These are phyloP conservation scores for Cyphellophora europaea DNA, from an alignment of 2,329 filamentous ascomycete genomes.

Conservation along the genomic window DNA sequence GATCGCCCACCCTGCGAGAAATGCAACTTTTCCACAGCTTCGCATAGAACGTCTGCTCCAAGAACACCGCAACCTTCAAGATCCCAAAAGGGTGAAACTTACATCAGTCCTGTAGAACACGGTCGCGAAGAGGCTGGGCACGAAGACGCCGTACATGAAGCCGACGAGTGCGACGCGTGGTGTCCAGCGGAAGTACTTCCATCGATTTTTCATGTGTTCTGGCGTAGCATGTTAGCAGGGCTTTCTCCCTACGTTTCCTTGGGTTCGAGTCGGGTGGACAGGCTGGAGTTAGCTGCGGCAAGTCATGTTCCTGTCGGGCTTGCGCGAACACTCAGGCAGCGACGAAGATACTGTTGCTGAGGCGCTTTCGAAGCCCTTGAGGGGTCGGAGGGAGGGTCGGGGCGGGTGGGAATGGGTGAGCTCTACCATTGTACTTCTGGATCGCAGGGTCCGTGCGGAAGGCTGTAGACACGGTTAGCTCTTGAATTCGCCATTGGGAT, in stretches of 20 bases:
- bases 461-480: slow-evolving; percentile 27
- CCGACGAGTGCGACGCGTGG: slow-evolving; percentile 69
- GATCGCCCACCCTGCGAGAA: no score
- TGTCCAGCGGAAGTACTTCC: slow-evolving; percentile 95
- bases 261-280: background rate
- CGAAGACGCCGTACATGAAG: slow-evolving; percentile 63
- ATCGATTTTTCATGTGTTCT: slow-evolving; percentile 63
- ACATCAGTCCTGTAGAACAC: slow-evolving; percentile 78
- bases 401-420: no score
- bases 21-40: no score
- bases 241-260: background rate
- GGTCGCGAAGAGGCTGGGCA: slow-evolving; percentile 63
- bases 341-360: no score
- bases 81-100: no score
- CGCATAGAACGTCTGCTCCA: no score
- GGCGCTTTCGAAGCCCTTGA: no score
- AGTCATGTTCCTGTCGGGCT: background rate
- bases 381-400: no score
- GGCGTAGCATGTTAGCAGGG: slow-evolving; percentile 6
- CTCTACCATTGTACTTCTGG: slow-evolving; percentile 42
- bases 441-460: slow-evolving; percentile 34
- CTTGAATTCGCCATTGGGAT: slow-evolving; percentile 32
- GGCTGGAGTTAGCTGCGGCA: background rate
- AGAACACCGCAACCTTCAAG: no score
- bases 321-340: no score